These are phyloP conservation scores for Saccharomycopsis olivae DNA, from an alignment of 805 yeast species.

Conservation along the genomic window DNA sequence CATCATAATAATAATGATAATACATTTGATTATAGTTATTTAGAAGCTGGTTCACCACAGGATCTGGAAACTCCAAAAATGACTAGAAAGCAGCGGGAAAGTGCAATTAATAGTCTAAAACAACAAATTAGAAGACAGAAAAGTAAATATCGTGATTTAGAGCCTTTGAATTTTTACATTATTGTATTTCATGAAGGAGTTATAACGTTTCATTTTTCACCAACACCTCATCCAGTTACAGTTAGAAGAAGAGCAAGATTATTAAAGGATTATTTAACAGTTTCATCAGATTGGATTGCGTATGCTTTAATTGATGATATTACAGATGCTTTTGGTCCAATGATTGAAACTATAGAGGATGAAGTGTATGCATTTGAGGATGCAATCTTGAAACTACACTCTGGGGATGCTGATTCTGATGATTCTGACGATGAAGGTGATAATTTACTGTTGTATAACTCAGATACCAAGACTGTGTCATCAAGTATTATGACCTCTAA, in stretches of 20 bases:
- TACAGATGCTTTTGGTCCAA: slow-evolving; percentile 95
- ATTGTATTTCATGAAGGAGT: slow-evolving; percentile 88
- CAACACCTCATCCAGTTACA: slow-evolving; percentile 93
- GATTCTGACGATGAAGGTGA: slow-evolving; percentile 25
- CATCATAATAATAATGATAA: background rate
- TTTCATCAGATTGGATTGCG: slow-evolving; percentile 93
- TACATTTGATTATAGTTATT: slow-evolving; percentile 1
- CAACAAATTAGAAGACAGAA: slow-evolving; percentile 8
- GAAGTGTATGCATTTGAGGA: slow-evolving; percentile 95
- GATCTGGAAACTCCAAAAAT: background rate
- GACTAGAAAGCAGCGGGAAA: background rate
- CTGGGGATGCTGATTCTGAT: slow-evolving; percentile 38
- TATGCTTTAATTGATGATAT: slow-evolving; percentile 95
- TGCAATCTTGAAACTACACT: slow-evolving; percentile 78
- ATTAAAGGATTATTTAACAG: slow-evolving; percentile 77
- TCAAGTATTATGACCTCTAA: slow-evolving; percentile 11
- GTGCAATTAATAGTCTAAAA: slow-evolving; percentile 3
- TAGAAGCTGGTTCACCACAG: background rate
- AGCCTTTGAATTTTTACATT: slow-evolving; percentile 86
- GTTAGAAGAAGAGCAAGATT: slow-evolving; percentile 89
- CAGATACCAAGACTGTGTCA: slow-evolving; percentile 8
- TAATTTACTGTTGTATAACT: slow-evolving; percentile 2
- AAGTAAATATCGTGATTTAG: slow-evolving; percentile 43
- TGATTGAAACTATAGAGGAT: slow-evolving; percentile 87
- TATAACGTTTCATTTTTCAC: slow-evolving; percentile 84